phyloP scores from a whole-genome alignment of 2,329 filamentous ascomycete genomes.

The Colletotrichum musicola region DNA sequence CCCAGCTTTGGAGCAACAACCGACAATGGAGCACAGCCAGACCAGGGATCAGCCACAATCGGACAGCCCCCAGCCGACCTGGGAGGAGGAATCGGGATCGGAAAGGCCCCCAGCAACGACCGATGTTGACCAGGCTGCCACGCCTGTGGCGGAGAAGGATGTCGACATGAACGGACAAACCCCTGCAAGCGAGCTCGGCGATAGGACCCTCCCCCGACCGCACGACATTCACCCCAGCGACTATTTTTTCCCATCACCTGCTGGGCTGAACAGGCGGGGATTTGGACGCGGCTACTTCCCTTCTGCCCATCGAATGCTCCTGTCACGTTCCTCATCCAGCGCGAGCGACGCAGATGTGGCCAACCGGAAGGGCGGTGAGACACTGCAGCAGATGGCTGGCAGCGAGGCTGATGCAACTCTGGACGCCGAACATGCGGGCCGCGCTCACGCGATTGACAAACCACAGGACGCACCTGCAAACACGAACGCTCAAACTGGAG shows the following conservation, averaged over 20 bases:
- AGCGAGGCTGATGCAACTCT: slow-evolving; percentile 34
- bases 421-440: slow-evolving; percentile 31
- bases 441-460: slow-evolving; percentile 32
- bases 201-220: slow-evolving; percentile 6
- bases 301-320: slow-evolving; percentile 14
- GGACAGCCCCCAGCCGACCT: slow-evolving; percentile 1
- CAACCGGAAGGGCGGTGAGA: slow-evolving; percentile 38
- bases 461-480: slow-evolving; percentile 29
- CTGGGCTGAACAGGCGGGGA: slow-evolving; percentile 30
- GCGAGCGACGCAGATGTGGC: slow-evolving; percentile 4
- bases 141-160: slow-evolving; percentile 26
- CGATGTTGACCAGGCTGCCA: slow-evolving; percentile 13
- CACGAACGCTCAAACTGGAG: slow-evolving; percentile 23
- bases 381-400: slow-evolving; percentile 27
- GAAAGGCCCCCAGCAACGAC: slow-evolving; percentile 7
- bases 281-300: slow-evolving; percentile 15
- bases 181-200: slow-evolving; percentile 23
- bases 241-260: slow-evolving; percentile 26
- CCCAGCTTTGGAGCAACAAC: not conserved
- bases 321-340: slow-evolving; percentile 4
- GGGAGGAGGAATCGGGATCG: not conserved
- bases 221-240: slow-evolving; percentile 24
- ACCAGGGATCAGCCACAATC: slow-evolving; percentile 1
- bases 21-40: not conserved
- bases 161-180: slow-evolving; percentile 25